phyloP scores from a whole-genome alignment of 768 basidiomycete genomes.

The Phaeotremella fagi region DNA sequence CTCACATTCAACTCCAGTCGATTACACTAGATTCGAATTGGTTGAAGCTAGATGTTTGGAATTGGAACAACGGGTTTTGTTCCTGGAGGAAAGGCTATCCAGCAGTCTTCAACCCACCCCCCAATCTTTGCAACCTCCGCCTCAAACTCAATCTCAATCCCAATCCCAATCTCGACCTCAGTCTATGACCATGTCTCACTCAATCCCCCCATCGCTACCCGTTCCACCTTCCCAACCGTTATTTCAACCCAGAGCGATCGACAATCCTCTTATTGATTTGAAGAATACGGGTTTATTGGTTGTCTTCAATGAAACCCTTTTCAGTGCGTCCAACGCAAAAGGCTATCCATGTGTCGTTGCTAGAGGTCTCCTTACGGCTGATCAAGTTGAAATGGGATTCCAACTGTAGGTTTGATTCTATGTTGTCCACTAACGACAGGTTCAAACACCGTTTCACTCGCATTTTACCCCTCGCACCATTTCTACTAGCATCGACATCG shows the following conservation, averaged over 20 bases:
- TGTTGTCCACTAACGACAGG: neutral
- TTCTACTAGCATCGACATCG: constrained; percentile 4
- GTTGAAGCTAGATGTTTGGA: neutral
- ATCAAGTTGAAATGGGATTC: constrained; percentile 22
- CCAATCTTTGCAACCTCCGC: too few relatives aligned
- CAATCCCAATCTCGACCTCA: too few relatives aligned
- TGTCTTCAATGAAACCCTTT: constrained; percentile 11
- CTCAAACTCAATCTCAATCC: too few relatives aligned
- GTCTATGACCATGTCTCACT: neutral
- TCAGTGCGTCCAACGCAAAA: constrained; percentile 1
- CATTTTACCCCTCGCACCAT: constrained; percentile 5
- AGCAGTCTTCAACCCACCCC: too few relatives aligned
- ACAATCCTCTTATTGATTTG: neutral
- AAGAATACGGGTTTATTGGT: neutral
- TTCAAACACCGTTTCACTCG: constrained; percentile 13
- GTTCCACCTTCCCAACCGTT: neutral
- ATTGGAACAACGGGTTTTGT: constrained; percentile 7
- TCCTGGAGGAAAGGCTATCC: constrained; percentile 9
- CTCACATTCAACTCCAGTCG: too few relatives aligned
- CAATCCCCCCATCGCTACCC: neutral
- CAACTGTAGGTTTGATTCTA: constrained; percentile 12
- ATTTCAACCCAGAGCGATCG: neutral
- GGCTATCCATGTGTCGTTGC: constrained; percentile 10
- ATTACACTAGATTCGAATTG: neutral
- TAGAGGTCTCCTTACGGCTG: constrained; percentile 5